Evolutionary conservation across 768 basidiomycete species (phyloP).

Genomic region (Asterophora lycoperdoides): DNA sequence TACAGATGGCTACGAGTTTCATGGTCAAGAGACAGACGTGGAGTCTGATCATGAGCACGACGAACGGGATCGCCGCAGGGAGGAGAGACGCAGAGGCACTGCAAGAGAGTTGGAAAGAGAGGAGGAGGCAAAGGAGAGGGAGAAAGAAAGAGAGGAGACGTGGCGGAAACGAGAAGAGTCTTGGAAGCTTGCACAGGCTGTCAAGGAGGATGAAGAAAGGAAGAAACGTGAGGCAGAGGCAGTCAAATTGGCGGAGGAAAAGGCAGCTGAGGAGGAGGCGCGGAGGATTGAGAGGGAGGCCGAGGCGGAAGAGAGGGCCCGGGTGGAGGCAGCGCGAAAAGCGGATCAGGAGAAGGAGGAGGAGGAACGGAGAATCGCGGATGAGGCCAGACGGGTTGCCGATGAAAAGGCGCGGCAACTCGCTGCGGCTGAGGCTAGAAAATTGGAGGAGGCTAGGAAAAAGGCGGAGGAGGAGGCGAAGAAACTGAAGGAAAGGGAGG

Average conservation of each 20-base stretch:
- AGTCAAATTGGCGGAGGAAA: conserved; percentile 11
- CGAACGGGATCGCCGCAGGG: conserved; percentile 17
- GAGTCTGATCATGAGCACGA: background rate
- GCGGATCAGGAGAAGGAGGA: too few species aligned
- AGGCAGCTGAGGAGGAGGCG: conserved; percentile 15
- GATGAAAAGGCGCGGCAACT: conserved; percentile 15
- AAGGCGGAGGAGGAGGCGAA: conserved; percentile 21
- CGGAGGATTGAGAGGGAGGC: conserved; percentile 21
- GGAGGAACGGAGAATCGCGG: too few species aligned
- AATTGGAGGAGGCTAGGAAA: conserved; percentile 21
- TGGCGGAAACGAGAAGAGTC: conserved; percentile 5
- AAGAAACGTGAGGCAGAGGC: conserved; percentile 12
- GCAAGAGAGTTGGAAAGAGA: conserved; percentile 3
- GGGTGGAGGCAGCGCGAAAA: too few species aligned
- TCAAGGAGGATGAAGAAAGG: conserved; percentile 9
- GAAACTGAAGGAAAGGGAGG: conserved; percentile 24
- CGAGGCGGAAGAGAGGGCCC: conserved; percentile 20
- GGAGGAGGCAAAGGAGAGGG: conserved; percentile 9
- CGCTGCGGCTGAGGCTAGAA: conserved; percentile 15
- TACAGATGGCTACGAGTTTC: conserved; percentile 17
- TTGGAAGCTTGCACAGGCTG: conserved; percentile 5
- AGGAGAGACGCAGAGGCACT: conserved; percentile 19
- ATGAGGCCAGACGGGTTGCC: too few species aligned
- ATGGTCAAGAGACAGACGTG: conserved; percentile 11
- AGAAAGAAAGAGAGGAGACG: conserved; percentile 11